Base-by-base conservation (phyloP, 345 rosid species). In the Syzygium aromaticum region DNA sequence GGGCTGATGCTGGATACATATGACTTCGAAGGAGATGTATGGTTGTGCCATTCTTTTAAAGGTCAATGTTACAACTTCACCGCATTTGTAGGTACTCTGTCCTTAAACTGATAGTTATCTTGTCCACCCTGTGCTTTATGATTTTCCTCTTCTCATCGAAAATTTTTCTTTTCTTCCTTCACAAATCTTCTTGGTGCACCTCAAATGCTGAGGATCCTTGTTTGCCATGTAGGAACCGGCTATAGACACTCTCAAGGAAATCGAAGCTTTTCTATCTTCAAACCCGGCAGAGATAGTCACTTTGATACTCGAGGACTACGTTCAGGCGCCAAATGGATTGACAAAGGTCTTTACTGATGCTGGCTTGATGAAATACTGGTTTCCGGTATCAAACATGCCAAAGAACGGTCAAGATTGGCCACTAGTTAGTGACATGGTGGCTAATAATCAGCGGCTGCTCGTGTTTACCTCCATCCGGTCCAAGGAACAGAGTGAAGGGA, bases 1-100 rank as follows among this genome's bases (percentile, higher is more conserved):
- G 96, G 87, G 51, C 87, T 95, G 88, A 94, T 93, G 96, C 94
- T 94, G 3, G 98, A 95, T 86, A 93, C 95, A 0, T 95, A 95
- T 51, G 96, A 94, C 90, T 95, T 93, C 49, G 88, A 90, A 8
- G 96, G 93, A 84, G 95, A 92, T 53, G 90, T 94, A 46, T 95
- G 98, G 98, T 40, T 94, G 86, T 95, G 98, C 85, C 96, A 95
- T 92, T 95, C 96, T 7, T 91, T 89, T 85, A 91, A 92, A 13
- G 94, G 94, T 77, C 64, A 94, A 27, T 95, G 98, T 53, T 61
- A 94, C 82, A 95, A 93, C 86, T 91, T 84, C 67, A 95, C 96
- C 11, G 93, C 95, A 61, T 95, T 94, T 87, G 98, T 95, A 92
- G 13, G 93, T 80, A 28, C 12, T 38, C 84, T 38, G 40, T 33